Percentiles rank a stretch among this genome's conserved stretches.
Conservation (phyloP, 805 yeast genomes). For the Candida silvicultrix region DNA sequence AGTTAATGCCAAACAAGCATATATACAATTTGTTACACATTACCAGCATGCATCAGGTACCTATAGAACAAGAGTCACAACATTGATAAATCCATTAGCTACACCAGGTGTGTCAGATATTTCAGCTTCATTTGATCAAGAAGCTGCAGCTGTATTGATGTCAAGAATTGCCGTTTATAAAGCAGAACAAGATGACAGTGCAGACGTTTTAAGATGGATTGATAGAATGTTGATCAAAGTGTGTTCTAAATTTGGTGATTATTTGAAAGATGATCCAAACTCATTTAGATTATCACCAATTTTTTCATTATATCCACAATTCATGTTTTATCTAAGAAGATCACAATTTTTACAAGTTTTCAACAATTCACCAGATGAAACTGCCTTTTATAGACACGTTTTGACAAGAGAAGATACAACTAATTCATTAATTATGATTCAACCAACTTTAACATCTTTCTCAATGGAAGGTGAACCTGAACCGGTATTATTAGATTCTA, state of each 20-base stretch:
- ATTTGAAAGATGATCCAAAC: constrained; percentile 75
- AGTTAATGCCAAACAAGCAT: constrained; percentile 32
- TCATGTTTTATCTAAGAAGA: constrained; percentile 90
- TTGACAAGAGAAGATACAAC: constrained; percentile 87
- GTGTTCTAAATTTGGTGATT: constrained; percentile 91
- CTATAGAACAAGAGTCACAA: constrained; percentile 84
- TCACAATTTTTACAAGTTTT: constrained; percentile 94
- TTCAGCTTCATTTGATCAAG: constrained; percentile 85
- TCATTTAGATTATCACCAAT: constrained; percentile 80
- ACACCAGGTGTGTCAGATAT: constrained; percentile 51
- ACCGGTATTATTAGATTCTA: constrained; percentile 90
- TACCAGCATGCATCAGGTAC: constrained; percentile 96
- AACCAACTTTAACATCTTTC: constrained; percentile 89
- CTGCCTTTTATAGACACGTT: constrained; percentile 93
- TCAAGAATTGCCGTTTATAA: constrained; percentile 87
- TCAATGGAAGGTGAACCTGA: constrained; percentile 79
- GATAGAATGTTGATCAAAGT: constrained; percentile 86
- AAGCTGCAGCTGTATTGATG: constrained; percentile 94
- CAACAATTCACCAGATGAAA: constrained; percentile 98
- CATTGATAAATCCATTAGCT: constrained; percentile 59
- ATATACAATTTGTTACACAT: constrained; percentile 81
- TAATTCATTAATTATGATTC: constrained; percentile 93
- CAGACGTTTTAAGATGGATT: constrained; percentile 90
- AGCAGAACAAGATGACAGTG: constrained; percentile 77
- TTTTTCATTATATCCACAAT: constrained; percentile 89